Evolutionary conservation across 2,329 filamentous ascomycete species (phyloP), one percentile per base, ranked within the genome.

Genomic region (Talaromyces sp.): DNA sequence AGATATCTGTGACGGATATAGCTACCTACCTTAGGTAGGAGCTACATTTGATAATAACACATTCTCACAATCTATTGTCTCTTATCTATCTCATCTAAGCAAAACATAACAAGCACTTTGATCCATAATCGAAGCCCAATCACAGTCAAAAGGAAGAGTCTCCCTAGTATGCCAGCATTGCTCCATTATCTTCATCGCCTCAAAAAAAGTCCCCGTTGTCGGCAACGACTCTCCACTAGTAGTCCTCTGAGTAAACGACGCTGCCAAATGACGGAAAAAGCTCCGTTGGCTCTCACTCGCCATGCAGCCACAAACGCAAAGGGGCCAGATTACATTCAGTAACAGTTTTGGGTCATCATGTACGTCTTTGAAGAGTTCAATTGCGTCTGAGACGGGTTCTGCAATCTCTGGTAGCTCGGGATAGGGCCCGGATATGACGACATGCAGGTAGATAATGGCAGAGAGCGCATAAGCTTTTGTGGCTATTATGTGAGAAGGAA

Each of bases 61-160:
- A 28, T 28, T n/a, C n/a, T n/a, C n/a, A 28, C 25, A 28, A 28
- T 28, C 25, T 1, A 5, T 41, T 7, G 39, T 22, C 39, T 22
- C 11, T n/a, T 3, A 17, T 22, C 17, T 43, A 22, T 21, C 7
- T 33, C 37, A 53, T 11, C 36, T 53, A 31, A 53, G 50, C 11
- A 53, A 40, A 40, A 40, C 36, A 53, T 39, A 53, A 9, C 35
- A 25, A 39, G 21, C 50, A 31, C 21, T 39, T 7, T 53, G 35
- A 31, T 25, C 25, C 50, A 53, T 53, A 31, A 53, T 21, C 22
- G 50, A 40, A 40, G 35, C 21, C 50, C 50, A 53, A 40, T 53
- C 50, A 53, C 21, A 53, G 10, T 53, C 35, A 53, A 39, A 25
- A 17, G 21, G 35, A 39, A 39, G 8, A 10, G 21, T 40, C 21